Evolutionary conservation across 345 rosid species (phyloP).

Genomic region (Sonneratia caseolaris): DNA sequence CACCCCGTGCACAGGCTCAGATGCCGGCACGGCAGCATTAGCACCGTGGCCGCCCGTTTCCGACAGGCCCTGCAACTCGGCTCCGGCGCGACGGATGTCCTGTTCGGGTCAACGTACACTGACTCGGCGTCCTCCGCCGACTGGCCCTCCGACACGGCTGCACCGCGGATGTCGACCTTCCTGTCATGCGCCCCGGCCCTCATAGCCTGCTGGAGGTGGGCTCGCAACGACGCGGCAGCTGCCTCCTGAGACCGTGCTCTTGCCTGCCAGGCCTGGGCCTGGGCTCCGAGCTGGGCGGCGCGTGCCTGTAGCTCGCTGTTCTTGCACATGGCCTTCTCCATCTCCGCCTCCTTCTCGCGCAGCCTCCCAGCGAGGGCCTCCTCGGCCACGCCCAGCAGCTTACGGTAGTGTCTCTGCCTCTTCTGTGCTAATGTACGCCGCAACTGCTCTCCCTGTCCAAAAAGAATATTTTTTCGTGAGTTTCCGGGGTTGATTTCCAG

Average conservation of each 20-base stretch:
- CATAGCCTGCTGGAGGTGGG: slow-evolving; percentile 59
- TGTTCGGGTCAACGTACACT: slow-evolving; percentile 65
- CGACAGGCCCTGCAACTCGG: slow-evolving; percentile 56
- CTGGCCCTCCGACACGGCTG: slow-evolving; percentile 16
- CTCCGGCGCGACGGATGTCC: slow-evolving; percentile 23
- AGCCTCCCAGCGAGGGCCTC: slow-evolving; percentile 47
- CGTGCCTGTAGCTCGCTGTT: slow-evolving; percentile 76
- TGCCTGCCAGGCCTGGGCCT: slow-evolving; percentile 81
- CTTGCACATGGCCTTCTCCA: slow-evolving; percentile 66
- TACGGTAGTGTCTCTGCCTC: slow-evolving; percentile 64
- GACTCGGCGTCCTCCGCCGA: slow-evolving; percentile 85
- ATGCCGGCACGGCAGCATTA: slow-evolving; percentile 89
- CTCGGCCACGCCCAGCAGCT: slow-evolving; percentile 56
- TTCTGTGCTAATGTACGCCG: slow-evolving; percentile 66
- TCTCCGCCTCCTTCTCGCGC: slow-evolving; percentile 62
- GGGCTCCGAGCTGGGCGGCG: slow-evolving; percentile 58
- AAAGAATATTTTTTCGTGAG: neutral
- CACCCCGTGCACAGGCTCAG: slow-evolving; percentile 65
- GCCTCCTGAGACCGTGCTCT: slow-evolving; percentile 73
- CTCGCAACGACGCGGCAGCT: slow-evolving; percentile 67
- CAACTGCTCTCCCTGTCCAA: slow-evolving; percentile 57
- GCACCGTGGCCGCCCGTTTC: slow-evolving; percentile 54
- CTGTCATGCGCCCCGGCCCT: slow-evolving; percentile 22
- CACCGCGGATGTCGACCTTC: slow-evolving; percentile 7
- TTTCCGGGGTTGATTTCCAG: too few species aligned